Percentiles rank a stretch among this genome's conserved stretches.
These are phyloP conservation scores for Phylloboletellus chloephorus DNA, from an alignment of 1,284 basidiomycete genomes.

Conservation along the genomic window DNA sequence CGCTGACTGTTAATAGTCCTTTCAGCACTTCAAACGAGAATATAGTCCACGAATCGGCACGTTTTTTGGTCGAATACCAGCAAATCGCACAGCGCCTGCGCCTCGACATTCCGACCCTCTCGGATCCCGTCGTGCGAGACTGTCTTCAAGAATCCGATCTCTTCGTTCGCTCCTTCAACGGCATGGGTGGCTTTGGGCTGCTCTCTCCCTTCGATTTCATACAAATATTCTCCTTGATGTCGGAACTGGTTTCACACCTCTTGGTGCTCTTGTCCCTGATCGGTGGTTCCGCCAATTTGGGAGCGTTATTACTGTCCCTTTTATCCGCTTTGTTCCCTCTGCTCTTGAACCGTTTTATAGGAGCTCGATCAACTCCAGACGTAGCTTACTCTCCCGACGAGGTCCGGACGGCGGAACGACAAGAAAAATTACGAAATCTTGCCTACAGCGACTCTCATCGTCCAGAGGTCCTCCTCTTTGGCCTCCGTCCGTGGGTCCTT, in stretches of 20 bases:
- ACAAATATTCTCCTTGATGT: conserved; percentile 62
- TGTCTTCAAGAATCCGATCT: conserved; percentile 79
- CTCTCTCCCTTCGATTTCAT: conserved; percentile 73
- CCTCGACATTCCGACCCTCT: conserved; percentile 70
- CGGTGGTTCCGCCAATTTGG: conserved; percentile 48
- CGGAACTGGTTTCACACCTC: conserved; percentile 65
- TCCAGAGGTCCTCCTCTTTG: conserved; percentile 74
- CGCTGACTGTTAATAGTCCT: conserved; percentile 14
- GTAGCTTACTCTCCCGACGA: conserved; percentile 46
- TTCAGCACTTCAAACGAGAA: conserved; percentile 62
- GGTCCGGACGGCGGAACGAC: conserved; percentile 56
- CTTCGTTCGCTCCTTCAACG: conserved; percentile 69
- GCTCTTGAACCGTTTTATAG: conserved; percentile 44
- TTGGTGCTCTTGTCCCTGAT: conserved; percentile 65
- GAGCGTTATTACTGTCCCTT: conserved; percentile 55
- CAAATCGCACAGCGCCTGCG: conserved; percentile 72
- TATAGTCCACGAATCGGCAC: conserved; percentile 62
- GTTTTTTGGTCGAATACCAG: conserved; percentile 66
- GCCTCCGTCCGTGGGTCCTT: conserved; percentile 76
- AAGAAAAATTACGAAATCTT: conserved; percentile 66
- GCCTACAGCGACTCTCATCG: conserved; percentile 65
- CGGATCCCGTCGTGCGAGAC: conserved; percentile 64
- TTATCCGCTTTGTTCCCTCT: conserved; percentile 52
- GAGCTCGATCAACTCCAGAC: conserved; percentile 39
- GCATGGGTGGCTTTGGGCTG: conserved; percentile 60